Conservation (phyloP, 495 filamentous ascomycete genomes). For the Durotheca rogersii region DNA sequence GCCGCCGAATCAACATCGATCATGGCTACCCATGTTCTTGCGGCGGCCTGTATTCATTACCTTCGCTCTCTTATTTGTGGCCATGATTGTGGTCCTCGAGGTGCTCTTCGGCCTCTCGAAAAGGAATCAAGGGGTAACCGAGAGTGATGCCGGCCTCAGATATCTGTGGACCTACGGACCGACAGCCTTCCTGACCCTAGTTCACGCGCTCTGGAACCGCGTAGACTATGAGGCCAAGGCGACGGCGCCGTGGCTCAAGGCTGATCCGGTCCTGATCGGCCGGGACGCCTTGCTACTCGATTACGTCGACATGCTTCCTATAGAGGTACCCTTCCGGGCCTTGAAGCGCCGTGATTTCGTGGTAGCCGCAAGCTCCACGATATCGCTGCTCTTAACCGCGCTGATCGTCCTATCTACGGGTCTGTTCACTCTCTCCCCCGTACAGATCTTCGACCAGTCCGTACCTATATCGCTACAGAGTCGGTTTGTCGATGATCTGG, state of each 20-base stretch:
- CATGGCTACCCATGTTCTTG: neutral
- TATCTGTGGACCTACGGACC: conserved; percentile 40
- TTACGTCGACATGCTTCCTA: conserved; percentile 20
- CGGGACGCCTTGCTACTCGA: conserved; percentile 31
- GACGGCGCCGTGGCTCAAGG: conserved; percentile 33
- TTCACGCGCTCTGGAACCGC: conserved; percentile 32
- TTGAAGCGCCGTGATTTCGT: conserved; percentile 21
- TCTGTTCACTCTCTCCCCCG: conserved; percentile 19
- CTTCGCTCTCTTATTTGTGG: neutral
- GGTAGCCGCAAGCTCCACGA: conserved; percentile 18
- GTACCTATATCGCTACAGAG: conserved; percentile 6
- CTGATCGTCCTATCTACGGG: conserved; percentile 25
- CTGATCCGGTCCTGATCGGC: conserved; percentile 10
- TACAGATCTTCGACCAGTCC: neutral
- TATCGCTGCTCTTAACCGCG: conserved; percentile 20
- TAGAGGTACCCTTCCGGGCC: conserved; percentile 5
- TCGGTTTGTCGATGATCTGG: neutral
- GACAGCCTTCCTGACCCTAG: conserved; percentile 33
- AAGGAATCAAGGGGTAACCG: conserved; percentile 14
- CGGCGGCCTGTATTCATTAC: neutral
- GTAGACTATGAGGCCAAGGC: conserved; percentile 34
- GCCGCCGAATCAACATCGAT: neutral
- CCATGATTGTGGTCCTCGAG: conserved; percentile 11
- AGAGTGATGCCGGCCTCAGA: conserved; percentile 1
- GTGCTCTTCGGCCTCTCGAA: conserved; percentile 17